These are phyloP conservation scores for Haplosporangium gracile DNA, from an alignment of 192 early-diverging fungal species.

Conservation along the genomic window DNA sequence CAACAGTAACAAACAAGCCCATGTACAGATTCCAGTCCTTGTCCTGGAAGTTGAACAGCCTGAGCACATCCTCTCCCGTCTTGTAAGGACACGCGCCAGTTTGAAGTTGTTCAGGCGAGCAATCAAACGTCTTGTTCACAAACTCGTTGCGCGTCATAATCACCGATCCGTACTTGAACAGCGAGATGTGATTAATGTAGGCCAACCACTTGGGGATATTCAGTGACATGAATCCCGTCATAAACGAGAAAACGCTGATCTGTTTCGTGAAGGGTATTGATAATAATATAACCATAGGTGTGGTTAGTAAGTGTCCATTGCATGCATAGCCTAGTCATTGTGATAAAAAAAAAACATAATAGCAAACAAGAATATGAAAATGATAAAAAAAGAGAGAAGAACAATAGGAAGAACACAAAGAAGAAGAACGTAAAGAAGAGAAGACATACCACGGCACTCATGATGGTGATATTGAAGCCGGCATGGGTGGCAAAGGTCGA, in stretches of 20 bases:
- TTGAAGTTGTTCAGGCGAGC: conserved; percentile 14
- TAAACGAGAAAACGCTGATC: conserved; percentile 56
- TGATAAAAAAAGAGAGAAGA: not conserved
- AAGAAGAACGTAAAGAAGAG: not conserved
- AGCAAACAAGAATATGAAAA: not conserved
- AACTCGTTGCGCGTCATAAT: conserved; percentile 51
- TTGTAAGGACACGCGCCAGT: conserved; percentile 35
- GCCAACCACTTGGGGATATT: conserved; percentile 43
- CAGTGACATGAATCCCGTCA: conserved; percentile 56
- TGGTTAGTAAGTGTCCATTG: not conserved
- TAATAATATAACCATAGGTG: not conserved
- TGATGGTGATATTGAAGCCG: conserved; percentile 52
- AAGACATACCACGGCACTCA: conserved; percentile 48
- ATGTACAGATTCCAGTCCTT: conserved; percentile 46
- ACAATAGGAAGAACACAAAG: not conserved
- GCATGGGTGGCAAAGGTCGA: conserved; percentile 51
- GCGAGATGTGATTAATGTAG: conserved; percentile 42
- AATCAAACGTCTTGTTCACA: conserved; percentile 37
- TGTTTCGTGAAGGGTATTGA: not conserved
- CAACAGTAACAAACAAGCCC: conserved; percentile 41
- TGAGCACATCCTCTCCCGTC: conserved; percentile 30
- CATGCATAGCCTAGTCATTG: no score
- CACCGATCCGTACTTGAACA: conserved; percentile 48
- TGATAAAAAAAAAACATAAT: not conserved
- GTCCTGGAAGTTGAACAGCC: conserved; percentile 26